Conservation (phyloP, 139 green algal genomes). For the Chlamydomonas urium region DNA sequence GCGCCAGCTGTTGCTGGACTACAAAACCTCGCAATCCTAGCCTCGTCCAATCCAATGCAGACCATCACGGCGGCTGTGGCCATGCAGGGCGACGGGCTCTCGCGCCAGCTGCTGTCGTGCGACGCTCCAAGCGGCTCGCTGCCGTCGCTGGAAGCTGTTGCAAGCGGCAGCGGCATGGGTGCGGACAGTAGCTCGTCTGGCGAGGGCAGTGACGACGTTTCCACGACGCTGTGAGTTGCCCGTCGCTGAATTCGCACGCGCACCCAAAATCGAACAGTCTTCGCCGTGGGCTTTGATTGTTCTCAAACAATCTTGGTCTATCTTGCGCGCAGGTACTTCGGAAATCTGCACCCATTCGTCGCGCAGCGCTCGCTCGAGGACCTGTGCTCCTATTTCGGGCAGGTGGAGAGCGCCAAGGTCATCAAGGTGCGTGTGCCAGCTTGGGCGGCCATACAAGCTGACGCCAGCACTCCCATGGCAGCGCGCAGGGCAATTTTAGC, state of each 20-base stretch:
- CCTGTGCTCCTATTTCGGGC: constrained; percentile 41
- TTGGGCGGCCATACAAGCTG: not conserved
- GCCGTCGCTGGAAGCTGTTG: too few relatives aligned
- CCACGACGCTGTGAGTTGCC: constrained; percentile 3
- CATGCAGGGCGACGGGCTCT: too few relatives aligned
- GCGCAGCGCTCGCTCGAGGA: constrained; percentile 50
- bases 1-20: too few relatives aligned
- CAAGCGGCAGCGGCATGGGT: too few relatives aligned
- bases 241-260: not conserved
- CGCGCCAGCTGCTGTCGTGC: too few relatives aligned
- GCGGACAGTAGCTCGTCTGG: too few relatives aligned
- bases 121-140: too few relatives aligned
- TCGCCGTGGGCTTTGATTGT: not conserved
- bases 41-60: too few relatives aligned
- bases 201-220: not conserved
- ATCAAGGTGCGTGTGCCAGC: constrained; percentile 43
- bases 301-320: not conserved
- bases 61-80: too few relatives aligned
- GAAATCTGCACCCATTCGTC: constrained; percentile 68
- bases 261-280: not conserved
- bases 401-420: constrained; percentile 43
- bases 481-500: not conserved
- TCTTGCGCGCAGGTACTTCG: constrained; percentile 38
- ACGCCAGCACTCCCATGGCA: not conserved
- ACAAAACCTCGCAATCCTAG: too few relatives aligned